Conservation (phyloP, 768 basidiomycete genomes). For the Mycena polygramma region DNA sequence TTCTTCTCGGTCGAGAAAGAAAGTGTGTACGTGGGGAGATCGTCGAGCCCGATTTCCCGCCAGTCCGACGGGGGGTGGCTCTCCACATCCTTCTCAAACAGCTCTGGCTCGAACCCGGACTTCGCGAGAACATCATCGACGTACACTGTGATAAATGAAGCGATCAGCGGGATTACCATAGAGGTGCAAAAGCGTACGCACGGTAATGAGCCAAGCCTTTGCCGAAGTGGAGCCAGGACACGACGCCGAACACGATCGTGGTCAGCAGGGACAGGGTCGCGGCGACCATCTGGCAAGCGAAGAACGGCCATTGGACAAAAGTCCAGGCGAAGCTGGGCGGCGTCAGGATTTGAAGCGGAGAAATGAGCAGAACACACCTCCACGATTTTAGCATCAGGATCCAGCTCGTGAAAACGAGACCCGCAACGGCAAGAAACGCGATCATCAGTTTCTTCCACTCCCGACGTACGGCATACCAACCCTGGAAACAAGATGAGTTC, state of each 20-base stretch:
- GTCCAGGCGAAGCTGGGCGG: conserved; percentile 37
- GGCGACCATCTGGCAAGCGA: conserved; percentile 40
- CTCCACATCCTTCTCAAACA: conserved; percentile 39
- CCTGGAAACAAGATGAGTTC: conserved; percentile 36
- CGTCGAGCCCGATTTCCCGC: conserved; percentile 36
- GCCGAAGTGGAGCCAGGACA: conserved; percentile 50
- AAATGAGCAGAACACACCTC: conserved; percentile 19
- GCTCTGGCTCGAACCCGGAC: conserved; percentile 36
- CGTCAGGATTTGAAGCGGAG: neutral
- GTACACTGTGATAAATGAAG: conserved; percentile 27
- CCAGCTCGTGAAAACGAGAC: conserved; percentile 31
- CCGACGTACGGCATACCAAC: conserved; percentile 44
- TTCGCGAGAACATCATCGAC: conserved; percentile 37
- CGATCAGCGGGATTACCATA: conserved; percentile 5
- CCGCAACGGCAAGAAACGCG: conserved; percentile 36
- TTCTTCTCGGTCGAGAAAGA: conserved; percentile 29
- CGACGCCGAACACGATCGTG: conserved; percentile 46
- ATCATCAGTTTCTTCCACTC: conserved; percentile 43
- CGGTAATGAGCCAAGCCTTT: conserved; percentile 51
- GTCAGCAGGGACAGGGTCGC: conserved; percentile 41
- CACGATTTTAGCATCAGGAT: conserved; percentile 35
- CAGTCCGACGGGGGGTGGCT: conserved; percentile 27
- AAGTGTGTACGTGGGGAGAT: conserved; percentile 36
- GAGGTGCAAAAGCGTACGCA: conserved; percentile 35
- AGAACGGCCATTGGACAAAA: conserved; percentile 40